Evolutionary conservation across 495 filamentous ascomycete genomes (phyloP).

Genomic region (Astrothelium subdiscretum): DNA sequence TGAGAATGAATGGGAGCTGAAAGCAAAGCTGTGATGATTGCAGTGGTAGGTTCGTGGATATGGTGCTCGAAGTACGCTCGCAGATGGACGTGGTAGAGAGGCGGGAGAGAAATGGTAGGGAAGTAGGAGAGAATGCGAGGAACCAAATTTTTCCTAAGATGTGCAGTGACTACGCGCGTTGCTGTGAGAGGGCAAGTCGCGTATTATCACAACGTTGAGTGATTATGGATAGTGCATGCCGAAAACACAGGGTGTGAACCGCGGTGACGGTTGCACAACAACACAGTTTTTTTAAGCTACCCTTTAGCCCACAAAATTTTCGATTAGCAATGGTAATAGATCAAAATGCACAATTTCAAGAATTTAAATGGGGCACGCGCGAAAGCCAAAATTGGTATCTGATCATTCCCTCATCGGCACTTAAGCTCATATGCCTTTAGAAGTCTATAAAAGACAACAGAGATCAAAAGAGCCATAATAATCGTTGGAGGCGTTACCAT

Average conservation of each 20-base stretch:
- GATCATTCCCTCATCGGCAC: neutral
- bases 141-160: neutral
- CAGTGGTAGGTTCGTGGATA: neutral
- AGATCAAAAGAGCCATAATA: neutral
- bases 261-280: too few relatives aligned
- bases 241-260: neutral
- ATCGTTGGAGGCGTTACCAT: neutral
- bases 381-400: too few relatives aligned
- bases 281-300: too few relatives aligned
- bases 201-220: neutral
- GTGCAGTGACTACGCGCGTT: neutral
- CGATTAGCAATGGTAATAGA: too few relatives aligned
- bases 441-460: neutral
- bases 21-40: neutral
- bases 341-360: too few relatives aligned
- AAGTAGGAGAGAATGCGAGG: neutral
- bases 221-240: neutral
- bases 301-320: too few relatives aligned
- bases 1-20: neutral
- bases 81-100: neutral
- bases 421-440: neutral
- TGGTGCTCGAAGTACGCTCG: neutral
- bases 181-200: too few relatives aligned
- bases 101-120: neutral
- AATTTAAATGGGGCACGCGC: too few relatives aligned